phyloP scores from a whole-genome alignment of 2,329 filamentous ascomycete species.

The Apiospora malaysiana region DNA sequence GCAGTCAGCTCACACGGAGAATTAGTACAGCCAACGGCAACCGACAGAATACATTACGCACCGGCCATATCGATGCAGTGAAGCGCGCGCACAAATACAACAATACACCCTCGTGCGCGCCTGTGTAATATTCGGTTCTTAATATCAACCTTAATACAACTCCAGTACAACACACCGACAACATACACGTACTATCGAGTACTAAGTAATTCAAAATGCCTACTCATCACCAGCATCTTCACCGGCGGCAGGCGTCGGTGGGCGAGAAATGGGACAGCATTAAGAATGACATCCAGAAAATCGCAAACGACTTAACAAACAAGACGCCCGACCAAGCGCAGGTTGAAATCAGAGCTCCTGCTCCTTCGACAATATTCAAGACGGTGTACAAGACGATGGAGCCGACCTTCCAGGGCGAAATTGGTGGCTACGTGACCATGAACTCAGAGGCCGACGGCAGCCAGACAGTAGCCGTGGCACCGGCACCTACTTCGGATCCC shows the following conservation, averaged over 20 bases:
- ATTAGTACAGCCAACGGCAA: neutral
- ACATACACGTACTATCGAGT: conserved; percentile 17
- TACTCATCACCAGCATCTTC: conserved; percentile 34
- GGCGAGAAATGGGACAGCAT: conserved; percentile 34
- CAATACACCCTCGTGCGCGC: conserved; percentile 3
- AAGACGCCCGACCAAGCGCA: conserved; percentile 17
- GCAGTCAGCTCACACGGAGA: conserved; percentile 21
- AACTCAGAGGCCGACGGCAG: conserved; percentile 35
- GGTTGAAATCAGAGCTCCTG: conserved; percentile 29
- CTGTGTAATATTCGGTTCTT: conserved; percentile 3
- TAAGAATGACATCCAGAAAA: conserved; percentile 36
- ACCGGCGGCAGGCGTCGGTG: conserved; percentile 30
- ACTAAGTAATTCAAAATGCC: conserved; percentile 29
- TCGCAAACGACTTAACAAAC: conserved; percentile 34
- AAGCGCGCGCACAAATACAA: neutral
- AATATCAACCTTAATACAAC: conserved; percentile 23
- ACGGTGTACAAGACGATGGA: conserved; percentile 50
- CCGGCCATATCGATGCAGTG: conserved; percentile 11
- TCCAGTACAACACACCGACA: neutral
- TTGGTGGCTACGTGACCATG: conserved; percentile 50
- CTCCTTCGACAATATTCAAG: conserved; percentile 39
- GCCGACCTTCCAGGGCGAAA: conserved; percentile 47
- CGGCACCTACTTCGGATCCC: conserved; percentile 8
- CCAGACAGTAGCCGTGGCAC: conserved; percentile 24
- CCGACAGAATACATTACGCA: neutral